phyloP scores from a whole-genome alignment of 306 rosid species.

The Glycine tomentella region DNA sequence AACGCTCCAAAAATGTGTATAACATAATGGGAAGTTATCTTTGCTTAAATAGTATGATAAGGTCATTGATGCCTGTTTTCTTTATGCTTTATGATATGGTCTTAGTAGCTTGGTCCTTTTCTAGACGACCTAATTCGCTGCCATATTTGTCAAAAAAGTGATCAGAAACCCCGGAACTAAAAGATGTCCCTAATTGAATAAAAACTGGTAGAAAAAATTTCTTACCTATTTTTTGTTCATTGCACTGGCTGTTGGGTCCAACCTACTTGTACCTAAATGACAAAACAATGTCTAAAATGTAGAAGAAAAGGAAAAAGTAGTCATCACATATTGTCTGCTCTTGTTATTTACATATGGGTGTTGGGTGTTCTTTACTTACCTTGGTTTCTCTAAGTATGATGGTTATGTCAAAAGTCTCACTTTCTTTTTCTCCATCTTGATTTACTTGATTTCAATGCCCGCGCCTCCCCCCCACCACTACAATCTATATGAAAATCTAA shows the following conservation, averaged over 20 bases:
- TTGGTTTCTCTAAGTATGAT: conserved; percentile 40
- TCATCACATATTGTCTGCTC: conserved; percentile 50
- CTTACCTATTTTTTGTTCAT: conserved; percentile 36
- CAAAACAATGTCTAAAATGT: conserved; percentile 47
- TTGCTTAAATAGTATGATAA: conserved; percentile 6
- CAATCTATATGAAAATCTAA: not conserved
- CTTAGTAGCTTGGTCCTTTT: conserved; percentile 32
- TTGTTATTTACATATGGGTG: conserved; percentile 19
- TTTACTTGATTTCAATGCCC: conserved; percentile 35
- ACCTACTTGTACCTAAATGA: conserved; percentile 47
- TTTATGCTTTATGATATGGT: not conserved
- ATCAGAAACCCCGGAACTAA: conserved; percentile 24
- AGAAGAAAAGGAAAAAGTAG: conserved; percentile 29
- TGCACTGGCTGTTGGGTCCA: conserved; percentile 50
- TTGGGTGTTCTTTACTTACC: conserved; percentile 21
- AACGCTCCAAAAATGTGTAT: not conserved
- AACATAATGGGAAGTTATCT: not conserved
- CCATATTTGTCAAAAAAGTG: conserved; percentile 35
- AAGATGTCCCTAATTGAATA: conserved; percentile 44
- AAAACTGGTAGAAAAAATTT: conserved; percentile 22
- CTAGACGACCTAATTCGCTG: conserved; percentile 37
- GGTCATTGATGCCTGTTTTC: not conserved
- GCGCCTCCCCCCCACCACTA: no score
- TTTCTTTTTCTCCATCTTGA: conserved; percentile 42
- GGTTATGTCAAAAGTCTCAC: conserved; percentile 40